phyloP scores from a whole-genome alignment of 1,284 basidiomycete species.

The Apiotrichum porosum region DNA sequence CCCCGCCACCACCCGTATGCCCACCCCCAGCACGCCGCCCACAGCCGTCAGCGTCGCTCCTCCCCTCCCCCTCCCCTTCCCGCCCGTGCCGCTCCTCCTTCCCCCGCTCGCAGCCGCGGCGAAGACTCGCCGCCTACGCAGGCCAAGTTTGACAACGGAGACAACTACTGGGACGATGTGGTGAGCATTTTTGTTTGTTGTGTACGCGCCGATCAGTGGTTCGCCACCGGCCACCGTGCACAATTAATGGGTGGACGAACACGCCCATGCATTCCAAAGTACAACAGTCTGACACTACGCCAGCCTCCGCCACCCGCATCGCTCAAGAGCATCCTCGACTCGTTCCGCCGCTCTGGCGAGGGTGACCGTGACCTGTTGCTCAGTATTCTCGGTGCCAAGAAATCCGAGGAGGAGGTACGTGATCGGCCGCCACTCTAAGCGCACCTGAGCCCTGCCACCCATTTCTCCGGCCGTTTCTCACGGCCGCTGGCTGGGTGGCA shows the following conservation, averaged over 20 bases:
- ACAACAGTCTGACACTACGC: too few relatives aligned
- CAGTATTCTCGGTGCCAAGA: conserved; percentile 80
- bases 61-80: not conserved
- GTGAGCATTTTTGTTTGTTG: conserved; percentile 29
- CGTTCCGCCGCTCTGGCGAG: conserved; percentile 74
- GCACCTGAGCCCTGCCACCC: too few relatives aligned
- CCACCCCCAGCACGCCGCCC: not conserved
- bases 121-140: conserved; percentile 30
- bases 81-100: conserved; percentile 29
- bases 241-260: too few relatives aligned
- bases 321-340: conserved; percentile 73
- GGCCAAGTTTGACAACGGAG: conserved; percentile 19
- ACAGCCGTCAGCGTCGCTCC: not conserved
- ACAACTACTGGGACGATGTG: conserved; percentile 46
- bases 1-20: conserved; percentile 15
- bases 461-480: too few relatives aligned
- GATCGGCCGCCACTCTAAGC: too few relatives aligned
- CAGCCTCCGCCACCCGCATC: conserved; percentile 61
- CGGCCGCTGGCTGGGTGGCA: too few relatives aligned
- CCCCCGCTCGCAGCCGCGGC: conserved; percentile 37
- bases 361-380: conserved; percentile 84
- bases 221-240: too few relatives aligned
- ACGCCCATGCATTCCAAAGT: too few relatives aligned
- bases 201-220: too few relatives aligned
- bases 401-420: conserved; percentile 64